These are phyloP conservation scores for Trichoderma atrobrunneum DNA, from an alignment of 2,329 filamentous ascomycete species.

Conservation along the genomic window DNA sequence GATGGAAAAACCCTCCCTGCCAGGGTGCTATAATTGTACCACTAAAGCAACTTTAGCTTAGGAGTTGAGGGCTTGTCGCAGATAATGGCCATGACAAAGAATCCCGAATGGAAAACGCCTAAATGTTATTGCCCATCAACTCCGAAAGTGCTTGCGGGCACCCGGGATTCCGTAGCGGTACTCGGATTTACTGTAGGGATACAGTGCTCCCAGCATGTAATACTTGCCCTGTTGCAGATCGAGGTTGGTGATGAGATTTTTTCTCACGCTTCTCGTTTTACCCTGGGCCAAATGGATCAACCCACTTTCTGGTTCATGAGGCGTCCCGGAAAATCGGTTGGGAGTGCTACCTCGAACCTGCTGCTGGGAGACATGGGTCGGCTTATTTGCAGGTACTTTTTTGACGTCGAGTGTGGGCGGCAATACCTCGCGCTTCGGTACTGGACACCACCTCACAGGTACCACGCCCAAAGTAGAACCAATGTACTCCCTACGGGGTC, in stretches of 20 bases:
- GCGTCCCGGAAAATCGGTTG: constrained; percentile 5
- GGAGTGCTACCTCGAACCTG: background rate
- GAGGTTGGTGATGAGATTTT: background rate
- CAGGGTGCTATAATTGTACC: background rate
- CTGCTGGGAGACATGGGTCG: background rate
- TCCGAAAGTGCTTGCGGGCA: background rate
- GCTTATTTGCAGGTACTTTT: background rate
- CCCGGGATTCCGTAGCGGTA: background rate
- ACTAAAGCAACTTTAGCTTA: background rate
- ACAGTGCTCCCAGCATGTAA: background rate
- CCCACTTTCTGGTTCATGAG: constrained; percentile 7
- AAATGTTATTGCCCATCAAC: background rate
- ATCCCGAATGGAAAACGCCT: background rate
- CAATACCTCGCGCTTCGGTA: background rate
- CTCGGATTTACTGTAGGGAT: background rate
- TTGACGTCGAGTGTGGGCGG: background rate
- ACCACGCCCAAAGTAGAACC: background rate
- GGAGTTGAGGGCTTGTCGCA: background rate
- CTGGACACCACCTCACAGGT: background rate
- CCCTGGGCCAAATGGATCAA: background rate
- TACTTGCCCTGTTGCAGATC: background rate
- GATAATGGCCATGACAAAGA: background rate
- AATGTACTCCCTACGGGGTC: background rate
- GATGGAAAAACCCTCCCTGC: too few relatives aligned
- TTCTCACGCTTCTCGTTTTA: background rate